Conservation (phyloP, 2,329 filamentous ascomycete species). For the Colletotrichum sansevieriae region DNA sequence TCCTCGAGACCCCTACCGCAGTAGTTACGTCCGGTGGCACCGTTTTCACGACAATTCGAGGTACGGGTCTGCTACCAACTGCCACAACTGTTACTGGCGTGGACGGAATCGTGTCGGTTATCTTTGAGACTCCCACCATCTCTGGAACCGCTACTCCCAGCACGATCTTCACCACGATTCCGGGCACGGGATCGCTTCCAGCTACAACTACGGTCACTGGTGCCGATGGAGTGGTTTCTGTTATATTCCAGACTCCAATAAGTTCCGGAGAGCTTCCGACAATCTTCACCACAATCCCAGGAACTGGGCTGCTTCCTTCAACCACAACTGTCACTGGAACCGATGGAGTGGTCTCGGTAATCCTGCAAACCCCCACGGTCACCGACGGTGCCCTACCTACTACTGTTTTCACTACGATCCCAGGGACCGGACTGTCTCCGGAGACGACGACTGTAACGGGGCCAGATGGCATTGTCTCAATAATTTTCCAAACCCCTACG, state of each 20-base stretch:
- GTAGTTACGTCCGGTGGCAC: neutral
- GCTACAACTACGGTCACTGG: slow-evolving; percentile 13
- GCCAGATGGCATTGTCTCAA: slow-evolving; percentile 15
- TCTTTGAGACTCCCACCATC: too few relatives aligned
- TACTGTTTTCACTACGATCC: slow-evolving; percentile 21
- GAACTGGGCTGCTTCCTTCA: slow-evolving; percentile 12
- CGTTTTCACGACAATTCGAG: neutral
- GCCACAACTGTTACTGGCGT: too few relatives aligned
- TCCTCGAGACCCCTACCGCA: slow-evolving; percentile 5
- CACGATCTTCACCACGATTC: slow-evolving; percentile 7
- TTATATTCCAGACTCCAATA: slow-evolving; percentile 1
- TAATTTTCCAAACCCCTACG: slow-evolving; percentile 12
- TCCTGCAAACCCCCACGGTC: slow-evolving; percentile 6
- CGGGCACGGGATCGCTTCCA: slow-evolving; percentile 20
- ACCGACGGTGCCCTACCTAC: too few relatives aligned
- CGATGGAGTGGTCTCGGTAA: slow-evolving; percentile 21
- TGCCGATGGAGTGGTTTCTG: slow-evolving; percentile 16
- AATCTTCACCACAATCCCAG: slow-evolving; percentile 23
- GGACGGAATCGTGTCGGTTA: too few relatives aligned
- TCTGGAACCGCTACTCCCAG: too few relatives aligned
- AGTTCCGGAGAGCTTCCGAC: neutral
- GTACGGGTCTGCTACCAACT: too few relatives aligned
- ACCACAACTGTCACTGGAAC: slow-evolving; percentile 15
- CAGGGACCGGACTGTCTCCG: slow-evolving; percentile 18
- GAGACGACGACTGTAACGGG: slow-evolving; percentile 13